Evolutionary conservation across 306 rosid species (phyloP).

Genomic region (Prunus padus): DNA sequence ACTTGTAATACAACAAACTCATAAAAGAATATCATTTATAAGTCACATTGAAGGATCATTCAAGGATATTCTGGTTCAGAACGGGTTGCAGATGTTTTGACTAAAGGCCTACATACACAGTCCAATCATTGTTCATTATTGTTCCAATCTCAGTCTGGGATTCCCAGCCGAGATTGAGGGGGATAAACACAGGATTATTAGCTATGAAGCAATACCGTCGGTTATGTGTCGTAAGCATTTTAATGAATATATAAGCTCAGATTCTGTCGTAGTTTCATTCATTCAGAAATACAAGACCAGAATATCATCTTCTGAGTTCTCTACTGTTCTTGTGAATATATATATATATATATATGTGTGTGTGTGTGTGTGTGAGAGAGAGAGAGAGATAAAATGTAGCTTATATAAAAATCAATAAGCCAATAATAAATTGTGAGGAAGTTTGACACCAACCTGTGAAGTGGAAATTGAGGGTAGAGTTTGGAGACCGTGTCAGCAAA

Average conservation of each 20-base stretch:
- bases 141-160: too few species aligned
- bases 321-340: too few species aligned
- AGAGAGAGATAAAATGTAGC: not conserved
- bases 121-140: too few species aligned
- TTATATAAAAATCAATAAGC: not conserved
- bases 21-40: not conserved
- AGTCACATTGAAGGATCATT: not conserved
- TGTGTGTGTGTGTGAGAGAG: too few species aligned
- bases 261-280: too few species aligned
- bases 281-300: too few species aligned
- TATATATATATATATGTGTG: not conserved
- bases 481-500: constrained; percentile 57
- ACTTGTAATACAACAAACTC: not conserved
- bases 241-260: too few species aligned
- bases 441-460: constrained; percentile 60
- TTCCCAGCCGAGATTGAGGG: too few species aligned
- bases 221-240: too few species aligned
- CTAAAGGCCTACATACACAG: not conserved
- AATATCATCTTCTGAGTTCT: not conserved
- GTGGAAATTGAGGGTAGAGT: constrained; percentile 61
- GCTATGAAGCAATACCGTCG: too few species aligned
- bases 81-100: too few species aligned
- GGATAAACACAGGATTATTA: too few species aligned
- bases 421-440: not conserved
- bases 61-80: not conserved